Evolutionary conservation across 2,329 filamentous ascomycete genomes (phyloP).

Genomic region (Nemania sp.): DNA sequence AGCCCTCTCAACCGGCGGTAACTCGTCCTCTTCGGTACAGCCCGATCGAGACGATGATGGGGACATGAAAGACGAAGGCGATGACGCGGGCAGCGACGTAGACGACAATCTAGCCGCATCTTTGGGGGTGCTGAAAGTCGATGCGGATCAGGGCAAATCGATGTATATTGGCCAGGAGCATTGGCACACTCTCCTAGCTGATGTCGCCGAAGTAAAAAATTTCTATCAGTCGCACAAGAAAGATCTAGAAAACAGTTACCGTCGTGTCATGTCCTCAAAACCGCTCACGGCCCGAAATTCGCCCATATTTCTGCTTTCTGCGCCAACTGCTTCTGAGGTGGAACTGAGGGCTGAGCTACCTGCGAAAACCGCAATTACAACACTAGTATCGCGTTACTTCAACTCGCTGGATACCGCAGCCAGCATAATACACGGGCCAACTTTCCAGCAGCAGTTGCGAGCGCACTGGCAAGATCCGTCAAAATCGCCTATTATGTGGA

Average conservation of each 20-base stretch:
- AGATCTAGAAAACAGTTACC: slow-evolving; percentile 84
- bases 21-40: slow-evolving; percentile 58
- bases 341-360: slow-evolving; percentile 87
- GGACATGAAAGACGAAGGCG: slow-evolving; percentile 62
- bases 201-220: slow-evolving; percentile 92
- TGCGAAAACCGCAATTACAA: slow-evolving; percentile 83
- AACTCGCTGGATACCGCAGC: slow-evolving; percentile 80
- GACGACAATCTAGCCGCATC: slow-evolving; percentile 77
- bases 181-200: slow-evolving; percentile 82
- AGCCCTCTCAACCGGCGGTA: slow-evolving; percentile 57
- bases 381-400: slow-evolving; percentile 89
- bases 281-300: slow-evolving; percentile 70
- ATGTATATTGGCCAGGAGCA: slow-evolving; percentile 86
- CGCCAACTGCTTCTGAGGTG: slow-evolving; percentile 75
- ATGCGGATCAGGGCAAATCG: slow-evolving; percentile 79
- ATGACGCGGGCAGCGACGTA: slow-evolving; percentile 75
- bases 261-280: slow-evolving; percentile 78
- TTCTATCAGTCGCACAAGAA: slow-evolving; percentile 90
- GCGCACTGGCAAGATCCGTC: slow-evolving; percentile 77
- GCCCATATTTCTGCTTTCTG: slow-evolving; percentile 83
- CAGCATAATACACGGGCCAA: slow-evolving; percentile 83
- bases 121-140: slow-evolving; percentile 85
- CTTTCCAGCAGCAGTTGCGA: slow-evolving; percentile 80
- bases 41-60: slow-evolving; percentile 70
- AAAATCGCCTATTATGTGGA: slow-evolving; percentile 80